A percentile compares a stretch with the other conserved stretches of the same genome.
Conservation (phyloP, 345 rosid species). For the Citrus maxima region DNA sequence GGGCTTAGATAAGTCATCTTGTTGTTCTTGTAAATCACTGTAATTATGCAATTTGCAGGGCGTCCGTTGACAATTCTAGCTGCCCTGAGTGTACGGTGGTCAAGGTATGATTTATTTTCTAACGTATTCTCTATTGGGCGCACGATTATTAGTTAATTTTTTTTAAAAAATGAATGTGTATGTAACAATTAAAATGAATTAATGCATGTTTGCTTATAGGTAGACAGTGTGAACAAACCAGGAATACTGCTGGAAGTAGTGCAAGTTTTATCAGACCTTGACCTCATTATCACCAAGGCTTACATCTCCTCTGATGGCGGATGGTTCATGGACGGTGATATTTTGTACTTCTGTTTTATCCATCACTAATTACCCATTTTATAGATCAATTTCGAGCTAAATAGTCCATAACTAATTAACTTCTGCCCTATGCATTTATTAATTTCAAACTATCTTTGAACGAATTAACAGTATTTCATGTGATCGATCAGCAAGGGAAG, state of each 20-base stretch:
- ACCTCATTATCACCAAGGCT: slow-evolving; percentile 88
- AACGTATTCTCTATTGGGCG: too few relatives aligned
- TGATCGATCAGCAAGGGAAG: slow-evolving; percentile 84
- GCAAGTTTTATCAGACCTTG: slow-evolving; percentile 80
- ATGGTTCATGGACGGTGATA: slow-evolving; percentile 96
- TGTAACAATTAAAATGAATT: not conserved
- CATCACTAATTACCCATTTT: not conserved
- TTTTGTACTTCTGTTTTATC: not conserved
- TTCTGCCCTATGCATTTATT: not conserved
- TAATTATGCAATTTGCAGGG: slow-evolving; percentile 44
- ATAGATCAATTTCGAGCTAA: not conserved
- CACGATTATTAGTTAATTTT: too few relatives aligned
- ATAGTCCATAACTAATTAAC: not conserved
- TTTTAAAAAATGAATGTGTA: not conserved
- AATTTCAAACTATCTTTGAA: not conserved
- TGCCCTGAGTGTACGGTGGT: slow-evolving; percentile 67
- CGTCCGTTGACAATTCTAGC: slow-evolving; percentile 77
- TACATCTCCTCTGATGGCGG: slow-evolving; percentile 97
- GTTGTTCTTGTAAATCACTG: too few relatives aligned
- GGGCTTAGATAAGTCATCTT: too few relatives aligned
- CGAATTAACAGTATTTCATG: slow-evolving; percentile 61
- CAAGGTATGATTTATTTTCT: slow-evolving; percentile 44
- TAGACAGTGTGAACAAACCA: slow-evolving; percentile 91
- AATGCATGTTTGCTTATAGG: slow-evolving; percentile 33
- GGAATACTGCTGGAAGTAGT: slow-evolving; percentile 96